Percentiles rank a stretch among this genome's conserved stretches.
Evolutionary conservation across 2,329 filamentous ascomycete genomes (phyloP).

Genomic region (Hypoxylon sp.): DNA sequence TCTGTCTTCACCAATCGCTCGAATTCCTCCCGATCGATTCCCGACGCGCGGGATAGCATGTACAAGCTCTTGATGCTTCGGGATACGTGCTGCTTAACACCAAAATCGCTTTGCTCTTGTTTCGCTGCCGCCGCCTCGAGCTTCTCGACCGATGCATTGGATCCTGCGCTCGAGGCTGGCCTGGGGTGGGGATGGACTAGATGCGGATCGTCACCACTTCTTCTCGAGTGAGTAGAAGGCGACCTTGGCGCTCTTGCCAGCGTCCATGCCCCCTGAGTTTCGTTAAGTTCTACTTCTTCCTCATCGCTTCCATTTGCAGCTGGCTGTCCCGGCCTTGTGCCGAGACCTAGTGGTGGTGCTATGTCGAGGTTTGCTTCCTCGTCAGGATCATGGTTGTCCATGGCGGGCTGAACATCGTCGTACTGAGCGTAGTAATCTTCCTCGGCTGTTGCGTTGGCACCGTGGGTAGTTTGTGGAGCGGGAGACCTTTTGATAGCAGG

Average conservation of each 20-base stretch:
- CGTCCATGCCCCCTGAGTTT: constrained; percentile 58
- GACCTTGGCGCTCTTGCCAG: constrained; percentile 59
- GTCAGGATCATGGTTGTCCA: constrained; percentile 86
- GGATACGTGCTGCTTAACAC: constrained; percentile 82
- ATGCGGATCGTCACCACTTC: constrained; percentile 56
- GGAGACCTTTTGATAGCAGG: constrained; percentile 73
- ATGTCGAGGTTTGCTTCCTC: constrained; percentile 64
- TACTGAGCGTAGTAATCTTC: constrained; percentile 83
- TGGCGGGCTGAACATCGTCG: constrained; percentile 80
- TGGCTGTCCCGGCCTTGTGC: constrained; percentile 42
- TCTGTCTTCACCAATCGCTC: constrained; percentile 78
- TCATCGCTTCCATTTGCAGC: constrained; percentile 44
- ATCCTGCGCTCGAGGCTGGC: constrained; percentile 69
- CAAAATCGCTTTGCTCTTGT: constrained; percentile 75
- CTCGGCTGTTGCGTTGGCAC: constrained; percentile 62
- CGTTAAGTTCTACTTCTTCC: constrained; percentile 51
- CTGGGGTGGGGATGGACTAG: constrained; percentile 66
- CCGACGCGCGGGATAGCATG: constrained; percentile 75
- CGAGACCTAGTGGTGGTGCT: constrained; percentile 55
- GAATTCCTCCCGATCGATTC: constrained; percentile 82
- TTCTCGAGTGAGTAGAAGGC: constrained; percentile 54
- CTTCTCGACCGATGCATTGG: constrained; percentile 71
- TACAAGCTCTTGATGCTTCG: constrained; percentile 83
- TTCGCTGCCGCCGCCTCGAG: constrained; percentile 68
- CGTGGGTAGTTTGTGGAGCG: constrained; percentile 61